phyloP scores from a whole-genome alignment of 2,329 filamentous ascomycete genomes.

The Claviceps maximensis region DNA sequence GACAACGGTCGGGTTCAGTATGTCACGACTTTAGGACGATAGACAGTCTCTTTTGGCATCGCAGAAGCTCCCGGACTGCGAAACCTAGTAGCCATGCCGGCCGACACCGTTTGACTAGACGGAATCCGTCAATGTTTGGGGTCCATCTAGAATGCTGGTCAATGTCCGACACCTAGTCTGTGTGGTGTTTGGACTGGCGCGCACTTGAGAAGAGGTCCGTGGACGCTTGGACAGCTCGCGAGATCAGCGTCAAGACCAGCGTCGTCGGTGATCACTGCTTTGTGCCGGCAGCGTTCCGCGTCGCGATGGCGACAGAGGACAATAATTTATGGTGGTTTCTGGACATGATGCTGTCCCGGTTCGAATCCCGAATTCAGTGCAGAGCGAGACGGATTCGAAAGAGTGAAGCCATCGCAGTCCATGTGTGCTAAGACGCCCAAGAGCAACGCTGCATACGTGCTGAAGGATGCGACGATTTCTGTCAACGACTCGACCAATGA shows the following conservation, averaged over 20 bases:
- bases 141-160: neutral
- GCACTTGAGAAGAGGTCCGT: conserved; percentile 2
- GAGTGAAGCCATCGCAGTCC: neutral
- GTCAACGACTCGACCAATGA: neutral
- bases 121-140: neutral
- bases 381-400: neutral
- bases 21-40: neutral
- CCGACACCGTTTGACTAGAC: neutral
- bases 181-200: neutral
- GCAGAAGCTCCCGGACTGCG: neutral
- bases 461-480: neutral
- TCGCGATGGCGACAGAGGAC: neutral
- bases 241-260: neutral
- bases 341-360: neutral
- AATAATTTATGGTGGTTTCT: neutral
- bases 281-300: neutral
- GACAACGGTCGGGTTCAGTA: neutral
- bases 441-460: neutral
- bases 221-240: neutral
- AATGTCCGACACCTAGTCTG: conserved; percentile 1
- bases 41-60: neutral
- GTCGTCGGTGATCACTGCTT: neutral
- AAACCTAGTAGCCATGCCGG: neutral
- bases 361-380: neutral
- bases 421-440: neutral